Conservation (phyloP, 306 rosid genomes). For the Fragaria iinumae region DNA sequence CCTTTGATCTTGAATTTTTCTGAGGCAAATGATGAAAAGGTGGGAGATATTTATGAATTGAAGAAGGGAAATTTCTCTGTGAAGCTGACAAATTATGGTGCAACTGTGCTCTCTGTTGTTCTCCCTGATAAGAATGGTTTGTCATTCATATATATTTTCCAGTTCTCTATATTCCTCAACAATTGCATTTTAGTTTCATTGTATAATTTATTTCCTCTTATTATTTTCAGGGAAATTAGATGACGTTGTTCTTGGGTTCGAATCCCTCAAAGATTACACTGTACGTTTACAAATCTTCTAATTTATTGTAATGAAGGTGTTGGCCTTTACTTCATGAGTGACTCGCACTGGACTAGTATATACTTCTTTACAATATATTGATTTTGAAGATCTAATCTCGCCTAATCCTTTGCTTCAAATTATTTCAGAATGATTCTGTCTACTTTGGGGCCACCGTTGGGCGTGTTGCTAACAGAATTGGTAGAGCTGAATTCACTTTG, state of each 20-base stretch:
- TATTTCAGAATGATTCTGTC: conserved; percentile 27
- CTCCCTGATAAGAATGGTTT: conserved; percentile 39
- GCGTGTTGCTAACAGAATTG: conserved; percentile 44
- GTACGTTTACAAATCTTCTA: conserved; percentile 12
- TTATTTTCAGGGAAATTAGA: conserved; percentile 29
- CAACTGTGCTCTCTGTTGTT: conserved; percentile 31
- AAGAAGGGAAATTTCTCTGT: conserved; percentile 31
- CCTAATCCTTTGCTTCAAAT: background rate
- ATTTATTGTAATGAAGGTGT: background rate
- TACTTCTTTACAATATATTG: too few relatives aligned
- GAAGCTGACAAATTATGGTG: conserved; percentile 40
- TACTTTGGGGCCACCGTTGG: conserved; percentile 47
- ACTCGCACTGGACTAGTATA: background rate
- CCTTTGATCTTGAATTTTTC: background rate
- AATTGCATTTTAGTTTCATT: background rate
- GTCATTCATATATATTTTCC: background rate
- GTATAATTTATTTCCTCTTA: background rate
- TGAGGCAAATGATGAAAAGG: conserved; percentile 1
- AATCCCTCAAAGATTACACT: conserved; percentile 17
- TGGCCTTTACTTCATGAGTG: background rate
- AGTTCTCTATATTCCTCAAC: background rate
- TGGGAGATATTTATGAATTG: conserved; percentile 30
- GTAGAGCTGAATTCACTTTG: conserved; percentile 33
- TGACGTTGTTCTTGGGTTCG: conserved; percentile 39
- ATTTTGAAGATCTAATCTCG: background rate